Conservation (phyloP, 257 asterid genomes). For the Gentiana dahurica region DNA sequence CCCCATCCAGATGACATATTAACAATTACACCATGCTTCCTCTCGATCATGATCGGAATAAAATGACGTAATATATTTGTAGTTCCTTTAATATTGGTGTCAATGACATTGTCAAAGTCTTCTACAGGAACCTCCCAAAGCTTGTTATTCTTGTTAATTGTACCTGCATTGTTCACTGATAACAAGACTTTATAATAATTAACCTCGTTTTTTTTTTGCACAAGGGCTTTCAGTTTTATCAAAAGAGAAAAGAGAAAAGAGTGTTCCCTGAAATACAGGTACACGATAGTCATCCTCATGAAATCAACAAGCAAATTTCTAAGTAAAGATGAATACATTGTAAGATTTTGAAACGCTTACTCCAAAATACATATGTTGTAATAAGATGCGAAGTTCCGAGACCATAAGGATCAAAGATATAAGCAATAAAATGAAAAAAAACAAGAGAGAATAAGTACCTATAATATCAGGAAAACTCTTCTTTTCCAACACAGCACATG, state of each 20-base stretch:
- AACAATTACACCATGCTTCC: conserved; percentile 78
- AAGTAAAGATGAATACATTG: too few relatives aligned
- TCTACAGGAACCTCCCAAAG: conserved; percentile 92
- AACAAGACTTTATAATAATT: conserved; percentile 6
- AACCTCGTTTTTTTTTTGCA: too few relatives aligned
- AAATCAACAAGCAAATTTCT: too few relatives aligned
- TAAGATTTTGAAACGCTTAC: too few relatives aligned
- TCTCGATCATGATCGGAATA: conserved; percentile 75
- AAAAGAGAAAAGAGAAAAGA: too few relatives aligned
- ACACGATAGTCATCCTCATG: too few relatives aligned
- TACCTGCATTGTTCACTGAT: conserved; percentile 91
- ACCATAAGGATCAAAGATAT: too few relatives aligned
- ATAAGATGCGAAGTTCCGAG: too few relatives aligned
- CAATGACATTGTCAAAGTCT: conserved; percentile 77
- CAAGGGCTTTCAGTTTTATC: too few relatives aligned
- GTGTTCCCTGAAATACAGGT: too few relatives aligned
- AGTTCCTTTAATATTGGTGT: conserved; percentile 78
- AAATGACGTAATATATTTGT: conserved; percentile 83
- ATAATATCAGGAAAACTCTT: conserved; percentile 77
- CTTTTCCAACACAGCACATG: conserved; percentile 61
- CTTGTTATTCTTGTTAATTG: conserved; percentile 77
- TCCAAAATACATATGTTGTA: too few relatives aligned
- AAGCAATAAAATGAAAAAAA: not conserved
- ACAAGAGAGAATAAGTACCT: conserved; percentile 27
- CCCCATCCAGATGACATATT: conserved; percentile 99